These are phyloP conservation scores for Solanum hybrid DNA, from an alignment of 305 asterid species.

Conservation along the genomic window DNA sequence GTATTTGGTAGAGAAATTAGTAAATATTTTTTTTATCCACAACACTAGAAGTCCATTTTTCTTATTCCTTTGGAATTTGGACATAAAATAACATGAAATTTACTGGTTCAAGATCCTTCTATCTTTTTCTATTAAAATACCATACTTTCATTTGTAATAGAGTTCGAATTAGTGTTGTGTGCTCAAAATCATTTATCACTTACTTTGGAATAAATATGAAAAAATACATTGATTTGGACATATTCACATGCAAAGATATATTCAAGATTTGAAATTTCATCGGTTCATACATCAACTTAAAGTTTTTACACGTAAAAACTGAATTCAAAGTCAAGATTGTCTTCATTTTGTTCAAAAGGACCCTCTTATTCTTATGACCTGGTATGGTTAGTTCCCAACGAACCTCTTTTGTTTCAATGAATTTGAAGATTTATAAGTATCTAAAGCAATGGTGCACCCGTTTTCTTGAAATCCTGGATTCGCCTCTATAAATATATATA, in stretches of 20 bases:
- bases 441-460: too few species aligned
- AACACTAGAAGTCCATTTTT: background rate
- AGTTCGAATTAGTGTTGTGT: background rate
- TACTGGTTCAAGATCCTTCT: background rate
- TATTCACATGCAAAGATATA: background rate
- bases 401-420: background rate
- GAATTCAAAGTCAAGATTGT: background rate
- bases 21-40: background rate
- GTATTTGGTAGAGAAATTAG: background rate
- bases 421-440: background rate
- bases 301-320: background rate
- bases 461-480: too few species aligned
- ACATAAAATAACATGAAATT: background rate
- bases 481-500: too few species aligned
- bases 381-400: background rate
- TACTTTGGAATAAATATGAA: background rate
- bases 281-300: background rate
- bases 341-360: background rate
- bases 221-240: background rate
- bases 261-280: background rate
- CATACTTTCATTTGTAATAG: background rate
- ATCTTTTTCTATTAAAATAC: background rate
- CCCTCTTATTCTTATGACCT: too few species aligned
- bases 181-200: background rate
- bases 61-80: background rate